Conservation (phyloP, 306 rosid genomes). For the Malus sieversii region DNA sequence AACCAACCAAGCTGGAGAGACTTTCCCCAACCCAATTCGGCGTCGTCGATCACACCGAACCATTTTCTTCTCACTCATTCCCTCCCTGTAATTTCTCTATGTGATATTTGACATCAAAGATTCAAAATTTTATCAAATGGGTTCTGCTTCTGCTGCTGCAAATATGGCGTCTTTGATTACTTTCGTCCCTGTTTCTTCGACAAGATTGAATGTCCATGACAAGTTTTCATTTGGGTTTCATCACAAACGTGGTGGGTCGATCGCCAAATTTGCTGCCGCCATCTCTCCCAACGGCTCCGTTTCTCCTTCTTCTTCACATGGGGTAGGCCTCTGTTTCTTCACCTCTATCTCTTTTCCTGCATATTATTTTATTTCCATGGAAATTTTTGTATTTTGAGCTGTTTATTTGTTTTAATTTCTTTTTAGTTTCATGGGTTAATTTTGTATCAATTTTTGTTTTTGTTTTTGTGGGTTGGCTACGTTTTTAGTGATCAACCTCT, state of each 20-base stretch:
- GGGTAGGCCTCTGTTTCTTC: conserved; percentile 29
- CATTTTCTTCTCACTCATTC: background rate
- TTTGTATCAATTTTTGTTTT: background rate
- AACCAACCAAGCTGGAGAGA: background rate
- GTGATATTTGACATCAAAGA: background rate
- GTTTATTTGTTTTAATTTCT: background rate
- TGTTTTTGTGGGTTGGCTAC: background rate
- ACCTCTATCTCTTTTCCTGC: background rate
- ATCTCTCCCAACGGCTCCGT: conserved; percentile 45
- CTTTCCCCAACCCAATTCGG: background rate
- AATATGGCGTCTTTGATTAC: conserved; percentile 34
- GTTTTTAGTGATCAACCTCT: background rate
- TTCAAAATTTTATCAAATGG: conserved; percentile 23
- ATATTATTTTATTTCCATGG: background rate
- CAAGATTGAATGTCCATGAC: conserved; percentile 1
- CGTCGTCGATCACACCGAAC: background rate
- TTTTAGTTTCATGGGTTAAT: background rate
- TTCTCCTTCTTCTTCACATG: conserved; percentile 30
- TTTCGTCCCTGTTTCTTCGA: conserved; percentile 20
- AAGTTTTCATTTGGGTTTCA: conserved; percentile 11
- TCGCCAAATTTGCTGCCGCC: conserved; percentile 25
- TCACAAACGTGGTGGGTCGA: conserved; percentile 14
- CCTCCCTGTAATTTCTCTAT: background rate
- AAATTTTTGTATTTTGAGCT: background rate
- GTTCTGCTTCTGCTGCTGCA: conserved; percentile 30